These are phyloP conservation scores for Fusarium sambucinum DNA, from an alignment of 2,329 filamentous ascomycete genomes.

Conservation along the genomic window DNA sequence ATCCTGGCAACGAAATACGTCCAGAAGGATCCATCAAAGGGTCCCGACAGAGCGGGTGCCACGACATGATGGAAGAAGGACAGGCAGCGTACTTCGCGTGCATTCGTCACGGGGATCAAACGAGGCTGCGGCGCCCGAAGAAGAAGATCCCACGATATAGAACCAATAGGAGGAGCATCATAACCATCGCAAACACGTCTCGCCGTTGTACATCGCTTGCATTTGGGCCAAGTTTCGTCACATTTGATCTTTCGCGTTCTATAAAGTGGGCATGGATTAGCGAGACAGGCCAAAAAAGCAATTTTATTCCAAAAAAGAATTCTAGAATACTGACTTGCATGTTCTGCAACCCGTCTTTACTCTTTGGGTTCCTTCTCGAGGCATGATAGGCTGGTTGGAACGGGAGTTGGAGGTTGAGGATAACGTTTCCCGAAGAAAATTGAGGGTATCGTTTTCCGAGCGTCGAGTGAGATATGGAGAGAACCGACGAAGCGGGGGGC, in stretches of 20 bases:
- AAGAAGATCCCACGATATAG: constrained; percentile 53
- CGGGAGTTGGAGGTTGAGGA: background rate
- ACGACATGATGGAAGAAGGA: constrained; percentile 56
- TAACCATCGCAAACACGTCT: constrained; percentile 69
- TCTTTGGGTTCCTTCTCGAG: constrained; percentile 50
- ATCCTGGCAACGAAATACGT: constrained; percentile 56
- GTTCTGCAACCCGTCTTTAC: constrained; percentile 64
- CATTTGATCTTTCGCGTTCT: constrained; percentile 70
- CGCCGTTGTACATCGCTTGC: constrained; percentile 63
- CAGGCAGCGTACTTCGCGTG: constrained; percentile 50
- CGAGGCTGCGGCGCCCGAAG: constrained; percentile 43
- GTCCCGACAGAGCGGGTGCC: constrained; percentile 53
- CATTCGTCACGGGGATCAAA: constrained; percentile 39
- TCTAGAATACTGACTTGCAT: constrained; percentile 61
- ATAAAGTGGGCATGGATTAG: background rate
- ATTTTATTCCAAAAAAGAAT: background rate
- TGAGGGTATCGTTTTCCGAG: constrained; percentile 10
- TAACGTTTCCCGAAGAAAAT: background rate
- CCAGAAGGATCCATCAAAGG: constrained; percentile 57
- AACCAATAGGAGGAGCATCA: constrained; percentile 48
- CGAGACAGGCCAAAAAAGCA: background rate
- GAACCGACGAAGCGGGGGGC: background rate
- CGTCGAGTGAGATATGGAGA: constrained; percentile 2
- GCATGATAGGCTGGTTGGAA: constrained; percentile 26
- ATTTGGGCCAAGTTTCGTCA: constrained; percentile 65